Percentiles rank a stretch among this genome's conserved stretches.
Conservation (phyloP, 768 basidiomycete species). For the Mycena floridula region DNA sequence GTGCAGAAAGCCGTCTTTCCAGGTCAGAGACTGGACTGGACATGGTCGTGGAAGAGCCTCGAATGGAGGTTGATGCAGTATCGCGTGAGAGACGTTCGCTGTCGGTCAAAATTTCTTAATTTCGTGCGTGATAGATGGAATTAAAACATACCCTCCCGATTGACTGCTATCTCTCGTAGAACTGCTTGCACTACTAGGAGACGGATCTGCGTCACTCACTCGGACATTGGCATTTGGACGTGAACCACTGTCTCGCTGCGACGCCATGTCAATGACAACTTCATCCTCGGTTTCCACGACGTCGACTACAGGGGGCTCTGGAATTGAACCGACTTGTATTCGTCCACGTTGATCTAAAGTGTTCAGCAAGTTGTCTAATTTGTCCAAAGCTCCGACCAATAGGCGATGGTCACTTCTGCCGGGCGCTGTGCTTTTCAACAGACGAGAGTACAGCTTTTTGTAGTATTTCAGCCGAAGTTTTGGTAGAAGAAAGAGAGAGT, state of each 20-base stretch:
- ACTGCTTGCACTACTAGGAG: conserved; percentile 38
- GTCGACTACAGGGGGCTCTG: conserved; percentile 13
- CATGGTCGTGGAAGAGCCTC: conserved; percentile 44
- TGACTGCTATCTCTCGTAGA: conserved; percentile 47
- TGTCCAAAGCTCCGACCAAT: conserved; percentile 73
- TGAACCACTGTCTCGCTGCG: conserved; percentile 16
- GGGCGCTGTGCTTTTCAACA: conserved; percentile 81
- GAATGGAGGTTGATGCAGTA: conserved; percentile 46
- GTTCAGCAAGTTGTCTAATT: conserved; percentile 67
- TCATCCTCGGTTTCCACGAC: conserved; percentile 42
- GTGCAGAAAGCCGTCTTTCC: conserved; percentile 72
- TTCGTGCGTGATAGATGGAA: neutral
- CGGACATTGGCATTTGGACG: conserved; percentile 12
- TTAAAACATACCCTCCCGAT: conserved; percentile 49
- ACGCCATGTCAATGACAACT: conserved; percentile 50
- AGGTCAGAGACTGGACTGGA: conserved; percentile 66
- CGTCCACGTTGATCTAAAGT: conserved; percentile 56
- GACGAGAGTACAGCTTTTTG: conserved; percentile 78
- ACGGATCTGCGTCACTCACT: conserved; percentile 19
- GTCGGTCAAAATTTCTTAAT: conserved; percentile 1
- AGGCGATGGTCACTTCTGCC: conserved; percentile 84
- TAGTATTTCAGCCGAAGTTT: conserved; percentile 85
- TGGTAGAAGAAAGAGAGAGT: conserved; percentile 83
- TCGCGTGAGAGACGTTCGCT: conserved; percentile 61
- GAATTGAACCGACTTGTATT: conserved; percentile 40